Conservation (phyloP, 176 grass and related monocot species). For the Avena insularis region DNA sequence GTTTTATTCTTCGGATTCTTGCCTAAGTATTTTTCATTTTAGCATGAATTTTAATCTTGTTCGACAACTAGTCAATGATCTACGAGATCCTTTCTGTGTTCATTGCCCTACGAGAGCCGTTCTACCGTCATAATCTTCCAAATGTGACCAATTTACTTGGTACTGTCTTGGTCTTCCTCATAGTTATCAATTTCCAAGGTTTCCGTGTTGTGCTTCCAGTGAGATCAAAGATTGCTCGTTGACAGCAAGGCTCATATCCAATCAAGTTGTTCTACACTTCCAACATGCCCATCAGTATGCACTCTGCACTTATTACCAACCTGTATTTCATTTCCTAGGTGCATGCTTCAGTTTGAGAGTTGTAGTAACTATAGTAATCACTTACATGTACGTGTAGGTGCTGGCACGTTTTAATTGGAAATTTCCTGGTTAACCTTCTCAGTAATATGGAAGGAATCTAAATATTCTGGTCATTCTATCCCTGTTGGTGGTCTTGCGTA, state of each 20-base stretch:
- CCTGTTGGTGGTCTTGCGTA: slow-evolving; percentile 90
- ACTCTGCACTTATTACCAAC: slow-evolving; percentile 88
- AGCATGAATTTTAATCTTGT: too few species aligned
- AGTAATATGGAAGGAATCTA: not conserved
- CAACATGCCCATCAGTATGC: slow-evolving; percentile 95
- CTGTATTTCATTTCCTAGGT: slow-evolving; percentile 97
- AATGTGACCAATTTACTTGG: too few species aligned
- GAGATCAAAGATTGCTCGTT: slow-evolving; percentile 86
- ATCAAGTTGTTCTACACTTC: slow-evolving; percentile 98
- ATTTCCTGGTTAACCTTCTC: too few species aligned
- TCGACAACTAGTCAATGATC: too few species aligned
- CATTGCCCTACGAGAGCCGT: too few species aligned
- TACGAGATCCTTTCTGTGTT: too few species aligned
- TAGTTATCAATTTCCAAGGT: slow-evolving; percentile 94
- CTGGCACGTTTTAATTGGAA: too few species aligned
- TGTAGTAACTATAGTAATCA: too few species aligned
- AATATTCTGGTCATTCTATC: slow-evolving; percentile 76
- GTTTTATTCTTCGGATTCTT: too few species aligned
- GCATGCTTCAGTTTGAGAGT: not conserved
- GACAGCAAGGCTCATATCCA: slow-evolving; percentile 93
- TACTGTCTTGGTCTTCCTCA: slow-evolving; percentile 82
- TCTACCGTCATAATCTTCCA: too few species aligned
- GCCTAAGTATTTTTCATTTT: too few species aligned
- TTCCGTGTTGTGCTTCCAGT: slow-evolving; percentile 95
- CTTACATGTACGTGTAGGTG: too few species aligned